Conservation (phyloP, 2,329 filamentous ascomycete genomes). For the Lachnellula hyalina region DNA sequence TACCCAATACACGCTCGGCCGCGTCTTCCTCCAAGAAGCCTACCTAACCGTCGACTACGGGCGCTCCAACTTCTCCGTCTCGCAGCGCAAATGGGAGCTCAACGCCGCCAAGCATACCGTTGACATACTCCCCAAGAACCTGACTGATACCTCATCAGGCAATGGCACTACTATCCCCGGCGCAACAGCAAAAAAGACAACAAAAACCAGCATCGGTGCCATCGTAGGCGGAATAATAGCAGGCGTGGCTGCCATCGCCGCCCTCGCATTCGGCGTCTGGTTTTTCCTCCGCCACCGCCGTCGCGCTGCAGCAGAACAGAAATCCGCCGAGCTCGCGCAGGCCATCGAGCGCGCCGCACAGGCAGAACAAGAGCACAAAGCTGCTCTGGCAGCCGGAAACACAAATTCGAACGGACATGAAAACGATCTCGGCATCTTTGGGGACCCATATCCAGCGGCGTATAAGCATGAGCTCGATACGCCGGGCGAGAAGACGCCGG, state of each 20-base stretch:
- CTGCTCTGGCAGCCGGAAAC: neutral
- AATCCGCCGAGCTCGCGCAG: neutral
- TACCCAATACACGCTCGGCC: slow-evolving; percentile 34
- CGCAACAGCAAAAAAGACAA: neutral
- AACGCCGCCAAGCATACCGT: neutral
- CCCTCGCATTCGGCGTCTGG: neutral
- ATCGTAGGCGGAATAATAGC: neutral
- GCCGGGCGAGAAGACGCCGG: neutral
- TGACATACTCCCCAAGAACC: neutral
- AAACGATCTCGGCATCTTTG: too few species aligned
- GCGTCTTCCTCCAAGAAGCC: slow-evolving; percentile 37
- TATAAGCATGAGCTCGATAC: neutral
- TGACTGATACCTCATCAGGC: neutral
- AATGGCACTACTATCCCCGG: neutral
- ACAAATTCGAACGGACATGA: neutral
- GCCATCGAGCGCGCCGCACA: neutral
- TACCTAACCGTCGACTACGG: slow-evolving; percentile 9
- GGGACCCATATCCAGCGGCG: too few species aligned
- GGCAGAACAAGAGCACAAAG: neutral
- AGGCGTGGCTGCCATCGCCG: neutral
- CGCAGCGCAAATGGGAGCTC: neutral
- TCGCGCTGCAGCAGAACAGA: neutral
- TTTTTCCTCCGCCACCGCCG: neutral
- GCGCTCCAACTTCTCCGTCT: slow-evolving; percentile 3
- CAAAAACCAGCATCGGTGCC: neutral